Base-by-base conservation (phyloP, 345 rosid species). In the Aquilaria sinensis region DNA sequence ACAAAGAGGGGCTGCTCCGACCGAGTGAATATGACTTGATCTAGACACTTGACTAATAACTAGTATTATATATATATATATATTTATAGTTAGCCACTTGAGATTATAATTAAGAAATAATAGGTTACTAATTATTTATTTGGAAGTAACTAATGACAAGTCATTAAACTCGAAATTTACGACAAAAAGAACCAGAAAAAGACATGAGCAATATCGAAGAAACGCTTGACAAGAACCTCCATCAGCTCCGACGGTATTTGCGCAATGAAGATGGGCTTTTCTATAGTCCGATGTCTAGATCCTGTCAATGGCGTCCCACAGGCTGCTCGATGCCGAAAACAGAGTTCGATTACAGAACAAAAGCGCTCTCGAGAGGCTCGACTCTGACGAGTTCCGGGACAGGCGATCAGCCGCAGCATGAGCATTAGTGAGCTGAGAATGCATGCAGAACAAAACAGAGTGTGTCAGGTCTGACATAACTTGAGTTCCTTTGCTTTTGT, bases 361-460 rank as follows among this genome's bases (percentile, higher is more conserved):
- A 5, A 62, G 62, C 5, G 64, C n/a, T 13, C 0, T 30, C 46
- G 56, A 32, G 14, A 54, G 58, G 4, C 31, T 6, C 14, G 31
- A 9, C 11, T 33, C 50, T 4, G 47, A 5, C 9, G 68, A n/a
- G 10, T 58, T 53, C 47, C 49, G 62, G 1, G 53, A 50, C 16
- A 72, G 33, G 0, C 33, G 12, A 13, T 67, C 68, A 0, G 75
- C 75, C 1, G 34, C 43, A 2, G 33, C 60, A 52, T 72, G 68
- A 12, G 45, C 71, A 30, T 62, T 23, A 2, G 8, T 60, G 6
- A 60, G 53, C 41, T 67, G 47, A 31, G 58, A 32, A 58, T 71
- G 65, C 66, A 65, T 65, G 50, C 70, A 65, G 59, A 53, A 71
- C 1, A 60, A 13, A 14, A 58, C 51, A 7, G 62, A 64, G 43